Evolutionary conservation across 495 filamentous ascomycete genomes (phyloP).

Genomic region (Parmelia sp.): DNA sequence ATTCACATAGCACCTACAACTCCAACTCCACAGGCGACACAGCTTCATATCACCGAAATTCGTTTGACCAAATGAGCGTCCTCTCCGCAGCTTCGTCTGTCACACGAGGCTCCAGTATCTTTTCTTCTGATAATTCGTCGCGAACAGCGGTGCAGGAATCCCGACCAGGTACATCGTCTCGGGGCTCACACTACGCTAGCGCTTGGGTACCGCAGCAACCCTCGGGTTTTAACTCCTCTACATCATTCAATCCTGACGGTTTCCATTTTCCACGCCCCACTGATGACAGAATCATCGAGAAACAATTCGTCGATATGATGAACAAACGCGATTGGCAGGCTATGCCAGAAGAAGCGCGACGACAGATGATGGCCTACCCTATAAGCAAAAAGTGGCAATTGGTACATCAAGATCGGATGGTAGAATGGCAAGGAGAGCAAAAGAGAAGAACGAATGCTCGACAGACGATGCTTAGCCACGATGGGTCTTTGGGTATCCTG

Average conservation of each 20-base stretch:
- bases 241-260: constrained; percentile 47
- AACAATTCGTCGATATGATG: constrained; percentile 89
- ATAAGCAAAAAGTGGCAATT: constrained; percentile 95
- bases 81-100: constrained; percentile 55
- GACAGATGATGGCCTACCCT: constrained; percentile 93
- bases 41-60: constrained; percentile 62
- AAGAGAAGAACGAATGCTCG: constrained; percentile 71
- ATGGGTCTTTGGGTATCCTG: constrained; percentile 59
- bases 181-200: constrained; percentile 23
- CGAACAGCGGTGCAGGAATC: constrained; percentile 42
- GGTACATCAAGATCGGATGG: constrained; percentile 88
- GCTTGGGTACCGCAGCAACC: constrained; percentile 38
- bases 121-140: constrained; percentile 59
- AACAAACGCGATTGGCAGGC: constrained; percentile 95
- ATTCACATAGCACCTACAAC: constrained; percentile 52
- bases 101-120: constrained; percentile 56
- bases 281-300: constrained; percentile 83
- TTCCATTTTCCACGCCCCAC: constrained; percentile 65
- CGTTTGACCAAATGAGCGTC: constrained; percentile 62
- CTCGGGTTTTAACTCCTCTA: constrained; percentile 42
- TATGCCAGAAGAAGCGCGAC: constrained; percentile 86
- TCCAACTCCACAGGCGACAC: constrained; percentile 63
- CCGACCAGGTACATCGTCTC: constrained; percentile 24
- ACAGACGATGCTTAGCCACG: constrained; percentile 50
- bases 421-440: constrained; percentile 90